Evolutionary conservation across 2,329 filamentous ascomycete species (phyloP).

Genomic region (Zarea fungicola): DNA sequence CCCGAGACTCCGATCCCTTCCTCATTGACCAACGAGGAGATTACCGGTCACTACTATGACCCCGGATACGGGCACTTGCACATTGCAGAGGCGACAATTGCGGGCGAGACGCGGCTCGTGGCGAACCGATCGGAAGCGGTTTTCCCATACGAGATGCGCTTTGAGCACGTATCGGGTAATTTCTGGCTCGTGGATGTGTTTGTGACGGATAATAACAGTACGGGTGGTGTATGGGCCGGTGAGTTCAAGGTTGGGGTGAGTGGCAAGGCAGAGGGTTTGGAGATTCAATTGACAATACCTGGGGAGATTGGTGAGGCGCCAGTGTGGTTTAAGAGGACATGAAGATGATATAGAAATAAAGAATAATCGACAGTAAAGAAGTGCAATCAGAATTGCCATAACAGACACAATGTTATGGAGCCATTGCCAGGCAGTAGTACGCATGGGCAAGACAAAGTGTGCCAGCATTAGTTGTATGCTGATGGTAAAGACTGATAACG

Average conservation of each 20-base stretch:
- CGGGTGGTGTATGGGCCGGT: not conserved
- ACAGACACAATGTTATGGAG: no score
- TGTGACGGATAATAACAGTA: not conserved
- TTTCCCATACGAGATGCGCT: not conserved
- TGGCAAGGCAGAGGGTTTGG: not conserved
- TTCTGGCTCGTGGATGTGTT: constrained; percentile 2
- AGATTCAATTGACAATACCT: not conserved
- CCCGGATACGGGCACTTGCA: constrained; percentile 5
- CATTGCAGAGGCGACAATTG: constrained; percentile 1
- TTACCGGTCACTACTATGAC: constrained; percentile 9
- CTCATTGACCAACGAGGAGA: not conserved
- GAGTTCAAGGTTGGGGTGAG: constrained; percentile 6
- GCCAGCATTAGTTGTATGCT: no score
- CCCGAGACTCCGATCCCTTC: constrained; percentile 1
- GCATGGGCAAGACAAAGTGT: no score
- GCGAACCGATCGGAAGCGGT: constrained; percentile 6
- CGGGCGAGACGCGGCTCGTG: not conserved
- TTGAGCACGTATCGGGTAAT: constrained; percentile 7
- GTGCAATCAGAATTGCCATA: no score
- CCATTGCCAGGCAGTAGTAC: no score
- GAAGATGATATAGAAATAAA: not conserved
- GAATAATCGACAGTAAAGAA: not conserved
- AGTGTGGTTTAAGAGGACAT: not conserved
- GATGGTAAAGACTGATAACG: no score
- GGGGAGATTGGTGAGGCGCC: not conserved